Percentiles rank a stretch among this genome's conserved stretches.
These are phyloP conservation scores for Peronospora tabacina DNA, from an alignment of 352 stramenopile species.

Conservation along the genomic window DNA sequence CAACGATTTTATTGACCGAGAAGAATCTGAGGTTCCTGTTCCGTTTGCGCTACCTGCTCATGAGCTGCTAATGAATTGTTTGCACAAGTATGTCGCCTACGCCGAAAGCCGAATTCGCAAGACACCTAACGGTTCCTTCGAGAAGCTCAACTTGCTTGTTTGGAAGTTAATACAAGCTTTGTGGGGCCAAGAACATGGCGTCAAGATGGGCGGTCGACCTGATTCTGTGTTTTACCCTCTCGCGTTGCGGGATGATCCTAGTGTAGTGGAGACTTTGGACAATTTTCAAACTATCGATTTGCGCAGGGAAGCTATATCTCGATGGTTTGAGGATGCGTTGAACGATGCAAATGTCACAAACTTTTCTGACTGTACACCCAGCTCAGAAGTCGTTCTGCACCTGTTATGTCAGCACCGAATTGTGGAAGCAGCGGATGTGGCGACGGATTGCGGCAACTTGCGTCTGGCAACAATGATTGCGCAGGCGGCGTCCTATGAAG, in stretches of 20 bases:
- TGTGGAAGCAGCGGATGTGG: conserved; percentile 48
- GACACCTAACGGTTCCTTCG: conserved; percentile 3
- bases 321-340: conserved; percentile 63
- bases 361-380: conserved; percentile 15
- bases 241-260: conserved; percentile 50
- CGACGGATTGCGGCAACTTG: conserved; percentile 52
- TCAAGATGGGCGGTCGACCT: conserved; percentile 17
- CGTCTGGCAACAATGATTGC: conserved; percentile 58
- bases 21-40: conserved; percentile 25
- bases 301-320: conserved; percentile 61
- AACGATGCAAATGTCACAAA: conserved; percentile 6
- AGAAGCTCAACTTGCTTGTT: conserved; percentile 31
- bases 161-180: conserved; percentile 70
- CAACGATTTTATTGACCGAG: conserved; percentile 23
- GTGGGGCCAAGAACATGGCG: conserved; percentile 67
- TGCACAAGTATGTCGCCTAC: conserved; percentile 54
- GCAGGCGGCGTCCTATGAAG: conserved; percentile 46
- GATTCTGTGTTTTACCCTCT: conserved; percentile 35
- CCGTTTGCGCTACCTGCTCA: conserved; percentile 44
- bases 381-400: conserved; percentile 28
- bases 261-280: conserved; percentile 55
- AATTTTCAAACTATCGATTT: conserved; percentile 63
- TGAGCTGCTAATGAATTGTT: conserved; percentile 41
- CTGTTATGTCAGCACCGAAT: conserved; percentile 54
- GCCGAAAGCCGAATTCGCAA: conserved; percentile 28